These are phyloP conservation scores for Recurvomyces mirabilis DNA, from an alignment of 495 filamentous ascomycete species.

Conservation along the genomic window DNA sequence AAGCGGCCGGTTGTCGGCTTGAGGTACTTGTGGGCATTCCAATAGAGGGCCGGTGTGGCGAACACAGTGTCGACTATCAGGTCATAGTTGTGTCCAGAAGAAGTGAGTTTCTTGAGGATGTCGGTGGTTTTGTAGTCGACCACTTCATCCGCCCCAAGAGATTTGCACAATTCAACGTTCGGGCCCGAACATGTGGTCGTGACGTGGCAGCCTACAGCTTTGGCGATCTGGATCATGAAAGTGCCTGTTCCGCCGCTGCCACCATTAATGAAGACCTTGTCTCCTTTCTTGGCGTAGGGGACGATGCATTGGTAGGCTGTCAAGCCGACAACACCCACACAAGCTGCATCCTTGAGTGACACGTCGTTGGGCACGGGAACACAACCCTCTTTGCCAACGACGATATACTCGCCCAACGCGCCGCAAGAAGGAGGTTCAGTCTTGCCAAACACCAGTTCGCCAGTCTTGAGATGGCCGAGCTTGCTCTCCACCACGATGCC, in stretches of 20 bases:
- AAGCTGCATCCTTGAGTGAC: conserved; percentile 22
- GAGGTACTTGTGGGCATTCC: conserved; percentile 17
- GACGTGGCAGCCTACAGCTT: conserved; percentile 26
- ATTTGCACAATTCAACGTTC: conserved; percentile 24
- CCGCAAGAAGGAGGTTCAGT: conserved; percentile 15
- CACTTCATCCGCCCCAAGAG: conserved; percentile 22
- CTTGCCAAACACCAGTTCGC: conserved; percentile 28
- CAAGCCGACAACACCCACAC: conserved; percentile 21
- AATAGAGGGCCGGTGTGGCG: conserved; percentile 12
- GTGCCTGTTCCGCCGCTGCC: conserved; percentile 28
- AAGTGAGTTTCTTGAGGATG: conserved; percentile 15
- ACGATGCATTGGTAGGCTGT: conserved; percentile 26
- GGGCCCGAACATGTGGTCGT: conserved; percentile 24
- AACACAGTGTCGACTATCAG: conserved; percentile 23
- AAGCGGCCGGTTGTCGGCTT: conserved; percentile 14
- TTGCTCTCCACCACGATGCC: conserved; percentile 22
- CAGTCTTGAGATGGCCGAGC: conserved; percentile 19
- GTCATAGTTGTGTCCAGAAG: conserved; percentile 8
- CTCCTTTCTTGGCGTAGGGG: conserved; percentile 22
- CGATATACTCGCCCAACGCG: conserved; percentile 22
- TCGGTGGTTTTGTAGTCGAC: conserved; percentile 20
- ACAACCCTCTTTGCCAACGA: conserved; percentile 12
- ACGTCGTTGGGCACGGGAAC: conserved; percentile 22
- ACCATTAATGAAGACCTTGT: conserved; percentile 32
- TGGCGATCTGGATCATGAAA: conserved; percentile 29